phyloP scores from a whole-genome alignment of 2,329 filamentous ascomycete genomes.

The Xylariomycetidae sp. region DNA sequence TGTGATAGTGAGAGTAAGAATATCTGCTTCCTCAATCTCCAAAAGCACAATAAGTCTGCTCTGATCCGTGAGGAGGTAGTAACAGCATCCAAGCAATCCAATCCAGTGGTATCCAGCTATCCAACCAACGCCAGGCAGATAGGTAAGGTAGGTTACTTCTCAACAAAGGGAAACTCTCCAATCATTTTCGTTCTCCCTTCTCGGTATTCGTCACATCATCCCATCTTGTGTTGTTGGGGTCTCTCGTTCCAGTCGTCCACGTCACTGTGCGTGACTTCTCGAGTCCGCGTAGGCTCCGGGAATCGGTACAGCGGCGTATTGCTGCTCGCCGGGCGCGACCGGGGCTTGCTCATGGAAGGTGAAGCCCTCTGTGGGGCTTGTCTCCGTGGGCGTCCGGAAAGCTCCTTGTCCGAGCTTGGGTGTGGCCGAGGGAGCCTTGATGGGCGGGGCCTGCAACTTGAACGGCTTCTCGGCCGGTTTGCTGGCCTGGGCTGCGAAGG shows the following conservation, averaged over 20 bases:
- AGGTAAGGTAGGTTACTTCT: neutral
- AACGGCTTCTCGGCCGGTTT: slow-evolving; percentile 53
- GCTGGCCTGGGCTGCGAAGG: slow-evolving; percentile 41
- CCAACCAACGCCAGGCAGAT: neutral
- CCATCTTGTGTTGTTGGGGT: no score
- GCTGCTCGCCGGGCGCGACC: slow-evolving; percentile 71
- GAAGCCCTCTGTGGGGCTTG: slow-evolving; percentile 28
- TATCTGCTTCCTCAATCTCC: no score
- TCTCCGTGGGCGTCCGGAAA: slow-evolving; percentile 47
- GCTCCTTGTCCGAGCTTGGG: slow-evolving; percentile 59
- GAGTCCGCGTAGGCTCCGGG: slow-evolving; percentile 71
- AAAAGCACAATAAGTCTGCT: no score
- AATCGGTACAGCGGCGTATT: slow-evolving; percentile 82
- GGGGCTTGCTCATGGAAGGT: slow-evolving; percentile 58
- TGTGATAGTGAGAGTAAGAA: no score
- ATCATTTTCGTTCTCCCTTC: neutral
- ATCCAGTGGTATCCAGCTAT: neutral
- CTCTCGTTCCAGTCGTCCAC: neutral
- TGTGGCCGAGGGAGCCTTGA: slow-evolving; percentile 70
- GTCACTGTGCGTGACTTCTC: slow-evolving; percentile 1
- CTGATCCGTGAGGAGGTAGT: no score
- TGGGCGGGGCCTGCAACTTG: slow-evolving; percentile 78
- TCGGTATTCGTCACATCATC: slow-evolving; percentile 12
- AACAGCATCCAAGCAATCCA: no score
- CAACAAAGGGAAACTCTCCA: neutral